Evolutionary conservation across 768 basidiomycete genomes (phyloP).

Genomic region (Lactifluus pinguis): DNA sequence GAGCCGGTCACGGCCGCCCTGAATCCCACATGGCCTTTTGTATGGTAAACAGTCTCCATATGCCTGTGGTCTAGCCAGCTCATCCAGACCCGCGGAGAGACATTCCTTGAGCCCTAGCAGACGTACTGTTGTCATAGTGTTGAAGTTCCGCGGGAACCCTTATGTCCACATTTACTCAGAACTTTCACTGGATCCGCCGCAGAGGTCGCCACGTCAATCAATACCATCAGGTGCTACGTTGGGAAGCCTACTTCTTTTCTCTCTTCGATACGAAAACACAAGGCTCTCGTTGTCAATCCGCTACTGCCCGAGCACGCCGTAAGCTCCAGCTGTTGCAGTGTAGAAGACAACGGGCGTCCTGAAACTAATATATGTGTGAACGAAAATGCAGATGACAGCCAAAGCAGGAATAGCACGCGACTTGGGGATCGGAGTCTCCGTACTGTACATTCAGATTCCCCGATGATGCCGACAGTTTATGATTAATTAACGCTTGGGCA

Average conservation of each 20-base stretch:
- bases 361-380: not conserved
- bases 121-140: slow-evolving; percentile 2
- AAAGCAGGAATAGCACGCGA: too few relatives aligned
- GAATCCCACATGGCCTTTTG: not conserved
- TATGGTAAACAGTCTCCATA: not conserved
- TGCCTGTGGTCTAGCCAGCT: not conserved
- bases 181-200: not conserved
- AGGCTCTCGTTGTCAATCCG: not conserved
- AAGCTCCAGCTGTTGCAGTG: not conserved
- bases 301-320: not conserved
- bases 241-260: not conserved
- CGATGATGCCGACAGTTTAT: too few relatives aligned
- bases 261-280: not conserved
- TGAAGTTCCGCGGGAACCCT: not conserved
- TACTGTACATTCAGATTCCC: too few relatives aligned
- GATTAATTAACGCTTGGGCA: too few relatives aligned
- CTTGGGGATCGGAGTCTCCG: too few relatives aligned
- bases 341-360: not conserved
- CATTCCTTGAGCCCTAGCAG: not conserved
- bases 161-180: not conserved
- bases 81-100: not conserved
- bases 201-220: not conserved
- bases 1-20: not conserved
- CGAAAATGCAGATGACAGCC: too few relatives aligned
- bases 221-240: not conserved